Percentiles rank a stretch among this genome's conserved stretches.
phyloP scores from a whole-genome alignment of 139 green algal species.

The Ulvella scutata region DNA sequence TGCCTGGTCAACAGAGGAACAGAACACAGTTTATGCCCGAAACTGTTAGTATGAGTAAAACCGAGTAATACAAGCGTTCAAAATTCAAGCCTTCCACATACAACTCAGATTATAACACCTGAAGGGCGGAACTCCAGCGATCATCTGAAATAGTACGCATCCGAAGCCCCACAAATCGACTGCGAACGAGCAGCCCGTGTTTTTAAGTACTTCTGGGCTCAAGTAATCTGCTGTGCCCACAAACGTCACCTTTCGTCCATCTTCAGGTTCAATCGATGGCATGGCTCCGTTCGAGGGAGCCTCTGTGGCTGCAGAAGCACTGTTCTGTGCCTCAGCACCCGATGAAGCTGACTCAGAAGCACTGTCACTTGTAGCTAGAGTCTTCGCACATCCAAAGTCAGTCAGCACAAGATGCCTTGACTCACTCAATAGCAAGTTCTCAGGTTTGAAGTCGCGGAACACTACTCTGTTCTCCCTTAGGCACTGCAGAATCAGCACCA shows the following conservation, averaged over 20 bases:
- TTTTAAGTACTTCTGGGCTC: background rate
- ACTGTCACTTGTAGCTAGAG: background rate
- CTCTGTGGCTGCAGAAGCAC: background rate
- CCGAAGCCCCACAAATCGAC: background rate
- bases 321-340: background rate
- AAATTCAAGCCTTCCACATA: no score
- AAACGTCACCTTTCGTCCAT: background rate
- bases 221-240: background rate
- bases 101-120: background rate
- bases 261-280: no score
- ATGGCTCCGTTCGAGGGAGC: no score
- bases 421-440: background rate
- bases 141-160: background rate
- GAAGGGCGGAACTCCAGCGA: background rate
- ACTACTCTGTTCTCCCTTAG: background rate
- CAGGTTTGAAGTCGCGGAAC: background rate
- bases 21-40: no score
- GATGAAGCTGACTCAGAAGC: background rate
- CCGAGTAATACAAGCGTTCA: no score
- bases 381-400: background rate
- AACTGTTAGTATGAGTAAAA: no score
- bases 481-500: background rate
- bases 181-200: background rate
- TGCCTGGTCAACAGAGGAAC: no score
- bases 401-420: background rate